phyloP scores from a whole-genome alignment of 129 eudicot genomes.

The Tagetes erecta region DNA sequence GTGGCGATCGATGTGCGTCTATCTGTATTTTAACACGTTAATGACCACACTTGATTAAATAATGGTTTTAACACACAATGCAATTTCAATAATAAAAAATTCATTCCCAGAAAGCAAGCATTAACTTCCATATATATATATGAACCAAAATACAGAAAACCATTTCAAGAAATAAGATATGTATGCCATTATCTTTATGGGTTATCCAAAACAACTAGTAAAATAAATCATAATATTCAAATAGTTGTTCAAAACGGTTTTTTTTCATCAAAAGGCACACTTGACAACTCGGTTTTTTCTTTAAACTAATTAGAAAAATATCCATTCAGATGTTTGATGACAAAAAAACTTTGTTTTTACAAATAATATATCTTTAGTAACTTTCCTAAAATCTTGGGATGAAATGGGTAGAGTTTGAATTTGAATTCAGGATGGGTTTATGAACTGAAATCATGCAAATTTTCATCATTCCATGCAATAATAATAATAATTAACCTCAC shows the following conservation, averaged over 20 bases:
- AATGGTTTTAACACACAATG: neutral
- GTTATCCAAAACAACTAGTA: neutral
- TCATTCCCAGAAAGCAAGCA: neutral
- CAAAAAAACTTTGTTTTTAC: neutral
- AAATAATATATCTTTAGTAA: neutral
- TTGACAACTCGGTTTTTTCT: neutral
- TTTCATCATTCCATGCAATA: conserved; percentile 16
- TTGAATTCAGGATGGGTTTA: neutral
- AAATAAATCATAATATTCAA: neutral
- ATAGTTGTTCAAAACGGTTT: neutral
- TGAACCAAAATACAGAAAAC: neutral
- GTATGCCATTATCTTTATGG: neutral
- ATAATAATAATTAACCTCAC: conserved; percentile 63
- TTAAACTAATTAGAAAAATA: neutral
- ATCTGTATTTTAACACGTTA: conserved; percentile 48
- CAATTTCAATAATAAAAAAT: neutral
- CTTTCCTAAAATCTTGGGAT: neutral
- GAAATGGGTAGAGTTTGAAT: neutral
- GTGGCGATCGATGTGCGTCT: conserved; percentile 79
- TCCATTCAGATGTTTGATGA: neutral
- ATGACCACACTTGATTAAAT: conserved; percentile 2
- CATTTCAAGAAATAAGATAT: neutral
- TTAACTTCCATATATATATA: neutral
- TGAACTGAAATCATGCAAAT: conserved; percentile 1
- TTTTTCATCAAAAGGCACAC: neutral